Evolutionary conservation across 768 basidiomycete genomes (phyloP).

Genomic region (Rhizopogon rudus): DNA sequence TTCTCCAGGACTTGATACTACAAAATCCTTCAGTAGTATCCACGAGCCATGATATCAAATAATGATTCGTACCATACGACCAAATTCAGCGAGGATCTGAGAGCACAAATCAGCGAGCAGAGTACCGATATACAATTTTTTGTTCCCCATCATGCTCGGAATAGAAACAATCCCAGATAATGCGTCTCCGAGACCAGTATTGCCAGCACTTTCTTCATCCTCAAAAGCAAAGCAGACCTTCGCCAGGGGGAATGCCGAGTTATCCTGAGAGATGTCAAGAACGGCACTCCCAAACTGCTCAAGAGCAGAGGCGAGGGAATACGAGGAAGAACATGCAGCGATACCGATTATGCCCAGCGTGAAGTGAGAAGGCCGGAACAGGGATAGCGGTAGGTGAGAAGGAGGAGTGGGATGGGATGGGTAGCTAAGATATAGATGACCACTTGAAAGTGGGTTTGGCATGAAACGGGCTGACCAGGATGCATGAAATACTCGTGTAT

Average conservation of each 20-base stretch:
- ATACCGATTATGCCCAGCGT: slow-evolving; percentile 88
- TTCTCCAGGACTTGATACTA: slow-evolving; percentile 79
- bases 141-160: slow-evolving; percentile 83
- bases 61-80: slow-evolving; percentile 60
- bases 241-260: slow-evolving; percentile 71
- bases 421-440: slow-evolving; percentile 77
- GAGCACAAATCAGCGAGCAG: slow-evolving; percentile 87
- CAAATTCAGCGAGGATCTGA: slow-evolving; percentile 80
- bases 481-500: neutral
- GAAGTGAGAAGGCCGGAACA: slow-evolving; percentile 77
- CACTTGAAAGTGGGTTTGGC: slow-evolving; percentile 70
- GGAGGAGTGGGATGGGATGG: slow-evolving; percentile 69
- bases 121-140: slow-evolving; percentile 83
- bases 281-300: slow-evolving; percentile 65
- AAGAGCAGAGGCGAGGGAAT: slow-evolving; percentile 47
- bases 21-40: slow-evolving; percentile 8
- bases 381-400: slow-evolving; percentile 60
- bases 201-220: slow-evolving; percentile 45
- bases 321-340: slow-evolving; percentile 57
- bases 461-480: slow-evolving; percentile 66
- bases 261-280: slow-evolving; percentile 60
- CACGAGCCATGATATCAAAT: slow-evolving; percentile 1
- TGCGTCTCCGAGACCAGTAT: slow-evolving; percentile 50
- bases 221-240: slow-evolving; percentile 86
- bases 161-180: slow-evolving; percentile 70